Percentiles rank a stretch among this genome's conserved stretches.
phyloP scores from a whole-genome alignment of 108 stramenopile genomes.

The Hondaea fermentalgiana region DNA sequence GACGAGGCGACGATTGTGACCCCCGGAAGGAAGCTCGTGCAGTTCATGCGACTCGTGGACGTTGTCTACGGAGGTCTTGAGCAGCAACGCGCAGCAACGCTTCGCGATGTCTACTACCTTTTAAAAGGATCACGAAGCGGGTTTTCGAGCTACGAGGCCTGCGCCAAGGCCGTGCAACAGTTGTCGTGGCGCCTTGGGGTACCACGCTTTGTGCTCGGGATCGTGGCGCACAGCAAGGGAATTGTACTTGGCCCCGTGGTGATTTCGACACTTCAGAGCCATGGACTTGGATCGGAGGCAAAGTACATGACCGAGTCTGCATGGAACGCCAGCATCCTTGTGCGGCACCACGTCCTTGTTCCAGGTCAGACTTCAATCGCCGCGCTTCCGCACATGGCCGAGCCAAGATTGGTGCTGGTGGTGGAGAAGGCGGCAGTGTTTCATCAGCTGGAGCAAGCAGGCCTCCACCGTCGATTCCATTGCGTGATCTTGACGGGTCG shows the following conservation, averaged over 20 bases:
- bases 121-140: background rate
- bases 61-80: background rate
- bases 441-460: background rate
- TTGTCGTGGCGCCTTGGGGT: background rate
- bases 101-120: background rate
- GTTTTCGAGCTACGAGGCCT: background rate
- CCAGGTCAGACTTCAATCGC: background rate
- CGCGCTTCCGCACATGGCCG: background rate
- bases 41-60: background rate
- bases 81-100: background rate
- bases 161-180: background rate
- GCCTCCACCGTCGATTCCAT: background rate
- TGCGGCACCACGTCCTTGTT: background rate
- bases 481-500: background rate
- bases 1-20: background rate
- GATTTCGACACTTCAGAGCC: background rate
- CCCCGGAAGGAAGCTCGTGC: background rate
- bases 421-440: background rate
- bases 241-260: background rate
- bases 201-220: background rate
- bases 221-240: background rate
- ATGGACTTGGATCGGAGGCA: background rate
- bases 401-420: background rate
- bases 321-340: background rate
- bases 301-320: background rate